Conservation (phyloP, 345 rosid species). For the Syzygium aromaticum region DNA sequence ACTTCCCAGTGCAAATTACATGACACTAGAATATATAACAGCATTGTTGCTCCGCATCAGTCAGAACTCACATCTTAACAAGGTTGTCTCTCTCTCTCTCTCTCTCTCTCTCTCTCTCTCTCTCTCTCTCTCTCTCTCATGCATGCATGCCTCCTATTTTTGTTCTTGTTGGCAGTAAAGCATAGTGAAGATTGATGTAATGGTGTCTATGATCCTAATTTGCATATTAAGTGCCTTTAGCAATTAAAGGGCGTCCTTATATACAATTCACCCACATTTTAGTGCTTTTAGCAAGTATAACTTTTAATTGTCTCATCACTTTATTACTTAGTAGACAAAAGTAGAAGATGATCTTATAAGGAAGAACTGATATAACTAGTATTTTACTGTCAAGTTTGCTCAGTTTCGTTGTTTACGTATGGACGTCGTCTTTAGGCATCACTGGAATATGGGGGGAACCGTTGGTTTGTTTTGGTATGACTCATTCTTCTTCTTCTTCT, state of each 20-base stretch:
- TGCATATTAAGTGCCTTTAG: background rate
- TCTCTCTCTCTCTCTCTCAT: background rate
- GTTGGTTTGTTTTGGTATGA: background rate
- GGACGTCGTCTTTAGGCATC: background rate
- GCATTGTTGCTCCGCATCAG: conserved; percentile 78
- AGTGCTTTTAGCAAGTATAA: background rate
- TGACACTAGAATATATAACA: conserved; percentile 79
- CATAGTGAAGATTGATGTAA: background rate
- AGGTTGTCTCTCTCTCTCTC: conserved; percentile 19
- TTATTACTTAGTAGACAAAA: background rate
- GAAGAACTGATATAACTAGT: background rate
- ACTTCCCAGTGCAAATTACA: conserved; percentile 78
- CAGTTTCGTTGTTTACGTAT: background rate
- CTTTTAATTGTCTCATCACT: background rate
- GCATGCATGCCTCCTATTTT: background rate
- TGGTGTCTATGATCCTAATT: background rate
- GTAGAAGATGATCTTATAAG: background rate
- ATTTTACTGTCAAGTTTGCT: background rate
- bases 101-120: background rate
- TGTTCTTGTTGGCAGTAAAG: background rate
- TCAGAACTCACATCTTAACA: conserved; percentile 74
- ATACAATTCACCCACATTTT: background rate
- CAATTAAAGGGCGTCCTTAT: background rate
- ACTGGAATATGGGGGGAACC: background rate
- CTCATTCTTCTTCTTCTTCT: background rate